phyloP scores from a whole-genome alignment of 768 basidiomycete genomes.

The Austroboletus festivus region DNA sequence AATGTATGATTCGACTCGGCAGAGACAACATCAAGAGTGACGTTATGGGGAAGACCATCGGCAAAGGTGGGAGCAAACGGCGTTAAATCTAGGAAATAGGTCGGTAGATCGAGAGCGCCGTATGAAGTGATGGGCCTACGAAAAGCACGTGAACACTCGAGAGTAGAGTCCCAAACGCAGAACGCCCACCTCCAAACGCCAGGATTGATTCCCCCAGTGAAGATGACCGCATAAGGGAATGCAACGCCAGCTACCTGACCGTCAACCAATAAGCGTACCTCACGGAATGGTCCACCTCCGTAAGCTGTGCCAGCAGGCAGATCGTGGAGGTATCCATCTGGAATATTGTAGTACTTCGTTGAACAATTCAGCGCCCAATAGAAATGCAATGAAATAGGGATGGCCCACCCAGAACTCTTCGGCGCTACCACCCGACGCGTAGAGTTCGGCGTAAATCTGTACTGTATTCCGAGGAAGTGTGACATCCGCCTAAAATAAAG shows the following conservation, averaged over 20 bases:
- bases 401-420: constrained; percentile 76
- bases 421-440: constrained; percentile 61
- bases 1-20: constrained; percentile 64
- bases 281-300: constrained; percentile 55
- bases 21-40: constrained; percentile 72
- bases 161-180: neutral
- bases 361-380: neutral
- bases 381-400: neutral
- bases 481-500: constrained; percentile 49
- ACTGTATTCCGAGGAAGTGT: constrained; percentile 70
- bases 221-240: constrained; percentile 61
- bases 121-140: constrained; percentile 70
- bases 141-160: neutral
- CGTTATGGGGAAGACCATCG: constrained; percentile 64
- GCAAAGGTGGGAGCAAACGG: constrained; percentile 71
- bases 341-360: constrained; percentile 61
- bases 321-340: constrained; percentile 54
- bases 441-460: constrained; percentile 64
- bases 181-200: constrained; percentile 57
- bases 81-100: constrained; percentile 74
- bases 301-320: constrained; percentile 50
- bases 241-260: constrained; percentile 51
- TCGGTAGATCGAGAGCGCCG: constrained; percentile 73
- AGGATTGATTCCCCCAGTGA: constrained; percentile 74
- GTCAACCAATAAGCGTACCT: constrained; percentile 60